Conservation (phyloP, 208 protist genomes). For the Naegleria gruberi region DNA sequence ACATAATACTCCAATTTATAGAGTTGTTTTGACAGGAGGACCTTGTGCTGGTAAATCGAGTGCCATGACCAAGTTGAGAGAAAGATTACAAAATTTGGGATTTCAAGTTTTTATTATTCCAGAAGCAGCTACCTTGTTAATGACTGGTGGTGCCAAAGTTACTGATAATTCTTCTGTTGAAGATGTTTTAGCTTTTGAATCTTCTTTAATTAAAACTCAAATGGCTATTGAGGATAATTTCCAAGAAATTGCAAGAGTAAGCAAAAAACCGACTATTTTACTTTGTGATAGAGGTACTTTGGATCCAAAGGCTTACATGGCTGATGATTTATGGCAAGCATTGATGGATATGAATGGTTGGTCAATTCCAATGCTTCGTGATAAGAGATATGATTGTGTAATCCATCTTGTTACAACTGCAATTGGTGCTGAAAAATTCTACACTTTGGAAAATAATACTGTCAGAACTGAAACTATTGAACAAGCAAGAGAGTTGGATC, state of each 20-base stretch:
- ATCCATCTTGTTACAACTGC: constrained; percentile 64
- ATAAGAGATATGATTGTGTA: constrained; percentile 7
- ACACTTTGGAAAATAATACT: constrained; percentile 55
- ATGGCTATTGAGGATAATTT: constrained; percentile 3
- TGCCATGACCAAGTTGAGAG: not conserved
- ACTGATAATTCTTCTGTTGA: not conserved
- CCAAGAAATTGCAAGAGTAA: not conserved
- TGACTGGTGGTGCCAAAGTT: not conserved
- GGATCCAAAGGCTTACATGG: constrained; percentile 64
- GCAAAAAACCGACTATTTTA: constrained; percentile 38
- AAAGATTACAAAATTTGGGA: not conserved
- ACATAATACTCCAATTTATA: not conserved
- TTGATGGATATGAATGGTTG: not conserved
- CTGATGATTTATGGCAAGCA: constrained; percentile 48
- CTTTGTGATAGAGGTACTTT: constrained; percentile 53
- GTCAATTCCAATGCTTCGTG: not conserved
- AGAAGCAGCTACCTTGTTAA: not conserved
- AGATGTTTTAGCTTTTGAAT: not conserved
- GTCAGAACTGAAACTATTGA: constrained; percentile 53
- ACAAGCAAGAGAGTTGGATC: constrained; percentile 59
- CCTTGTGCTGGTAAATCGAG: not conserved
- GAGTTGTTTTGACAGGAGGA: constrained; percentile 19
- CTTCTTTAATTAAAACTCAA: not conserved
- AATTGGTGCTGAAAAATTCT: constrained; percentile 52
- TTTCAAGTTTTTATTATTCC: constrained; percentile 6